Evolutionary conservation across 805 yeast genomes (phyloP), one percentile per base, ranked within the genome.

Genomic region (Spathaspora hagerdaliae): DNA sequence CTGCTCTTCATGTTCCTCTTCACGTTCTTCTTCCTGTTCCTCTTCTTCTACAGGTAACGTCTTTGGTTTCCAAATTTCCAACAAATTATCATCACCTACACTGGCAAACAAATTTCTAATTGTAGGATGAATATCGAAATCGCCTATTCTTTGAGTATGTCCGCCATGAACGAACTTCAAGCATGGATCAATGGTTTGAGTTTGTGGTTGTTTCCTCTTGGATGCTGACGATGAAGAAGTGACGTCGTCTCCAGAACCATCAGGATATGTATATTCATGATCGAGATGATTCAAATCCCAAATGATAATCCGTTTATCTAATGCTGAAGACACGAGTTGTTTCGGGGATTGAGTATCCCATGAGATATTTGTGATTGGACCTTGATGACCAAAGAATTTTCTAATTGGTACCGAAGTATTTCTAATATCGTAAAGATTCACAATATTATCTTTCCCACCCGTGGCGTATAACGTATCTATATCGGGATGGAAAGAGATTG

Each of bases 121-220:
- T 8, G 59, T 62, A 1, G 88, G 87, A 56, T 85, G 83, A 76
- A 91, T 79, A 46, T 76, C 81, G 40, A 84, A 68, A 52, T 83
- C 92, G 45, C 81, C 73, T 38, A 89, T 74, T 43, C 82, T 73
- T 40, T 78, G 79, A 2, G 90, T 80, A 65, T 89, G 96, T 10
- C 96, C 96, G 12, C 95, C 96, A 63, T 90, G 96, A 56, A 87
- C 77, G 58, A 87, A 89, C 24, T 67, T 65, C 46, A 89, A 74
- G 60, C 89, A 85, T 6, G 96, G 94, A 51, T 90, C 95, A 49
- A 77, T 78, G 27, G 50, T 52, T 34, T 42, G 50, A 9, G 32
- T 37, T 39, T 43, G 47, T 32, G 75, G 75, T 27, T 75, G 74
- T 50, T 78, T 83, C 52, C 77, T 85, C 43, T 73, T 77, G 47